These are phyloP conservation scores for Cladobotryum mycophilum DNA, from an alignment of 2,329 filamentous ascomycete species.

Conservation along the genomic window DNA sequence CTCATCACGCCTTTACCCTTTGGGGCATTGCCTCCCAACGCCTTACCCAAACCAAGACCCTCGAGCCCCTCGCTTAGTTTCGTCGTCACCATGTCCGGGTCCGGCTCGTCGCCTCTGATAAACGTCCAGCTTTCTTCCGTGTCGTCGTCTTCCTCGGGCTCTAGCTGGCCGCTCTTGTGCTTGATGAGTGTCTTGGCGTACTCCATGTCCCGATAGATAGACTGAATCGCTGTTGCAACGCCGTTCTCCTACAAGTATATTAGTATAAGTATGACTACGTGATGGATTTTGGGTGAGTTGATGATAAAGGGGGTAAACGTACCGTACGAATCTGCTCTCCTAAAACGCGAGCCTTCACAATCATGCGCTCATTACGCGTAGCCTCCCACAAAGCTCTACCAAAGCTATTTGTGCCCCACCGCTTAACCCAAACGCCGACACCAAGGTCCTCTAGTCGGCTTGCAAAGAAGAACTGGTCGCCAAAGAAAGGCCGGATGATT, in stretches of 20 bases:
- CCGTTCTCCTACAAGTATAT: slow-evolving; percentile 65
- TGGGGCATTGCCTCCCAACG: slow-evolving; percentile 19
- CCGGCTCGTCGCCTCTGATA: slow-evolving; percentile 54
- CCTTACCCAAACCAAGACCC: slow-evolving; percentile 16
- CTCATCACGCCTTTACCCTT: slow-evolving; percentile 9
- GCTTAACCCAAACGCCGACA: slow-evolving; percentile 83
- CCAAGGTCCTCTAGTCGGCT: slow-evolving; percentile 85
- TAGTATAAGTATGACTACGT: slow-evolving; percentile 13
- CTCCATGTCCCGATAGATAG: slow-evolving; percentile 89
- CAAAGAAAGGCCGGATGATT: slow-evolving; percentile 94
- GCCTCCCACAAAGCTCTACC: slow-evolving; percentile 85
- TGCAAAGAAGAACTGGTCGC: slow-evolving; percentile 96
- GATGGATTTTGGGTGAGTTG: background rate
- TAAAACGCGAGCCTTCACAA: slow-evolving; percentile 71
- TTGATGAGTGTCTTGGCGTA: slow-evolving; percentile 83
- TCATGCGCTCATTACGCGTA: slow-evolving; percentile 86
- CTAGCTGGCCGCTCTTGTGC: slow-evolving; percentile 40
- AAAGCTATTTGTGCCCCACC: slow-evolving; percentile 80
- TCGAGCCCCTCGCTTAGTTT: slow-evolving; percentile 32
- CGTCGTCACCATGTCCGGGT: slow-evolving; percentile 37
- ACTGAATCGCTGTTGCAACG: slow-evolving; percentile 83
- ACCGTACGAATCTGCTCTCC: slow-evolving; percentile 85
- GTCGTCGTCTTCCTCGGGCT: slow-evolving; percentile 45
- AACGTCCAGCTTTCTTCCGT: slow-evolving; percentile 88
- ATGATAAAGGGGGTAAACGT: slow-evolving; percentile 28